A percentile compares a stretch with the other conserved stretches of the same genome.
phyloP scores from a whole-genome alignment of 2,329 filamentous ascomycete genomes.

The Fusarium sp. region DNA sequence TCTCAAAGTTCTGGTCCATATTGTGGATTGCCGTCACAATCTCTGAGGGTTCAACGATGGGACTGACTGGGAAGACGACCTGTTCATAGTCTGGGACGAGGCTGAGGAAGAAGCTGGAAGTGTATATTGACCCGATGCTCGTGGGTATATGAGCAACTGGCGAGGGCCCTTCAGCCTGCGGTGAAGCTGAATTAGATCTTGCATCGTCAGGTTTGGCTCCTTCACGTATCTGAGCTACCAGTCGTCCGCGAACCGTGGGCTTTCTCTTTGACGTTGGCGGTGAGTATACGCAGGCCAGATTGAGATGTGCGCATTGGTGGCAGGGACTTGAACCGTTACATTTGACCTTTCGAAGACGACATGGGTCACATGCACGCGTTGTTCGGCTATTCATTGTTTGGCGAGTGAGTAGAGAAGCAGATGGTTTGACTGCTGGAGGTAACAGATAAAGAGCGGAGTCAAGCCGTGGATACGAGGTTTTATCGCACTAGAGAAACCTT shows the following conservation, averaged over 20 bases:
- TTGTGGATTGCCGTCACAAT: constrained; percentile 47
- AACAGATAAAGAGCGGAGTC: not conserved
- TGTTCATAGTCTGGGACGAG: constrained; percentile 51
- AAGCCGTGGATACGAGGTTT: not conserved
- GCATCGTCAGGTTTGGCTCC: constrained; percentile 33
- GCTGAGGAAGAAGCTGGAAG: constrained; percentile 48
- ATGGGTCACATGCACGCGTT: constrained; percentile 52
- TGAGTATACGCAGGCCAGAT: constrained; percentile 51
- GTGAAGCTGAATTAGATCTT: constrained; percentile 27
- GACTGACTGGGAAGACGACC: constrained; percentile 53
- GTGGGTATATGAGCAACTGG: constrained; percentile 21
- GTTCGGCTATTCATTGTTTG: constrained; percentile 21
- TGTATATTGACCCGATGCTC: constrained; percentile 33
- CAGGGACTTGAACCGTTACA: constrained; percentile 51
- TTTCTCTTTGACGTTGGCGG: constrained; percentile 49
- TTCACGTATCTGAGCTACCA: constrained; percentile 52
- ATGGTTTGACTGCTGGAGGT: not conserved
- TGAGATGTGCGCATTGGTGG: constrained; percentile 52
- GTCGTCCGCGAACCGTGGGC: constrained; percentile 49
- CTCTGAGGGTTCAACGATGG: constrained; percentile 49
- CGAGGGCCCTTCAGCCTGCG: constrained; percentile 9
- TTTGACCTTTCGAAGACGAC: constrained; percentile 53
- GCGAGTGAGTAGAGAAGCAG: not conserved
- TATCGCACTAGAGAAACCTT: constrained; percentile 2
- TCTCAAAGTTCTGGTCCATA: constrained; percentile 50